phyloP scores from a whole-genome alignment of 129 eudicot species.

The Centella asiatica region DNA sequence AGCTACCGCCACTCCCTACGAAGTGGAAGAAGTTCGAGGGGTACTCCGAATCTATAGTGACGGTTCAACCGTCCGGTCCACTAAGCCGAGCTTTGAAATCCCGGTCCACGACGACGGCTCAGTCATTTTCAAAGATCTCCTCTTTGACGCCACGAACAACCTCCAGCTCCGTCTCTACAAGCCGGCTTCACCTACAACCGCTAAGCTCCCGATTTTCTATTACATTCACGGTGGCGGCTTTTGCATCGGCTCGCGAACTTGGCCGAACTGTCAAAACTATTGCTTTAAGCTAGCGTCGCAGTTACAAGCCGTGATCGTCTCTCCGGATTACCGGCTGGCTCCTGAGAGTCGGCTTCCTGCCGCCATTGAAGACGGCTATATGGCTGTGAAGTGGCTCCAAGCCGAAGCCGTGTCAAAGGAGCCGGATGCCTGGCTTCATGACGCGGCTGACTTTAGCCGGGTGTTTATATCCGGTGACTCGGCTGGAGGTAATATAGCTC shows the following conservation, averaged over 20 bases:
- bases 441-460: constrained; percentile 45
- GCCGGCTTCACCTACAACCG: constrained; percentile 28
- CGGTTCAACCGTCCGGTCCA: constrained; percentile 55
- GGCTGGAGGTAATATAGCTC: constrained; percentile 81
- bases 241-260: constrained; percentile 73
- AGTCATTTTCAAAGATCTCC: constrained; percentile 54
- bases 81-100: constrained; percentile 52
- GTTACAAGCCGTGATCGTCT: constrained; percentile 52
- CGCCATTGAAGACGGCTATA: constrained; percentile 58
- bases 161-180: constrained; percentile 69
- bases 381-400: constrained; percentile 65
- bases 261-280: constrained; percentile 83
- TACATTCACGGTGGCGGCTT: constrained; percentile 85
- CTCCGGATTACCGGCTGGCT: constrained; percentile 76
- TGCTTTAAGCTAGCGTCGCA: constrained; percentile 55
- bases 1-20: constrained; percentile 12
- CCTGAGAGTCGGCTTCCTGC: constrained; percentile 69
- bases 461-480: constrained; percentile 74
- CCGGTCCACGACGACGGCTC: constrained; percentile 70
- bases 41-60: constrained; percentile 65
- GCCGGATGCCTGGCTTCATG: constrained; percentile 51
- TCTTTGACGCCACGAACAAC: constrained; percentile 40
- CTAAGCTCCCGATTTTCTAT: constrained; percentile 60
- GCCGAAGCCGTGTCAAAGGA: constrained; percentile 41
- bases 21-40: constrained; percentile 70